These are phyloP conservation scores for Dioszegia crocea DNA, from an alignment of 768 basidiomycete species.

Conservation along the genomic window DNA sequence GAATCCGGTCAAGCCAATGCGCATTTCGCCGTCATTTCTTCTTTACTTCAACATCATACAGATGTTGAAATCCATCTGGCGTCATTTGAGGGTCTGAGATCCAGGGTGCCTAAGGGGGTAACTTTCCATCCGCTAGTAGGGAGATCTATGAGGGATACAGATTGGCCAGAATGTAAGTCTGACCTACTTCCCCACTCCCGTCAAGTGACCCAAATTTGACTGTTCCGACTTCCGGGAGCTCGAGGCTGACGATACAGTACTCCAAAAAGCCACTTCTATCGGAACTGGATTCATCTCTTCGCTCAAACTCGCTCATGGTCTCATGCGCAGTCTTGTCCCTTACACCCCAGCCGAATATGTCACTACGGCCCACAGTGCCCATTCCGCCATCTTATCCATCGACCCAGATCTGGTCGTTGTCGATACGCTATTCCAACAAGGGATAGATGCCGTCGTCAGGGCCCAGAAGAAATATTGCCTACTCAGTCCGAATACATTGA, in stretches of 20 bases:
- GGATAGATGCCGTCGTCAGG: conserved; percentile 16
- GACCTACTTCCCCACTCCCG: too few relatives aligned
- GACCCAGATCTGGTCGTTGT: conserved; percentile 21
- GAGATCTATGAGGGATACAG: background rate
- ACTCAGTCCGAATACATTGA: conserved; percentile 25
- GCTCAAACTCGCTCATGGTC: background rate
- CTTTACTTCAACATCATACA: conserved; percentile 1
- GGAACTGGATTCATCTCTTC: background rate
- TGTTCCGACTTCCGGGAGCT: background rate
- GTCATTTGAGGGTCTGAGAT: background rate
- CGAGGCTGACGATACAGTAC: background rate
- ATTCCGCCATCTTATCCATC: conserved; percentile 2
- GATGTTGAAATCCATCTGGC: conserved; percentile 11
- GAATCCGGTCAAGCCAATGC: conserved; percentile 15
- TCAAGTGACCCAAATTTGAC: too few relatives aligned
- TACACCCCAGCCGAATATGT: conserved; percentile 19
- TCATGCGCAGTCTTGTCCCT: background rate
- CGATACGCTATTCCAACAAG: conserved; percentile 10
- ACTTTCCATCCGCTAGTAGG: conserved; percentile 4
- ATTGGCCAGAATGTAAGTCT: background rate
- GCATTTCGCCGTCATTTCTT: conserved; percentile 8
- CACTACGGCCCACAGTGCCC: conserved; percentile 5
- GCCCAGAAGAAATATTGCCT: background rate
- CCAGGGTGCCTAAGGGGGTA: conserved; percentile 1
- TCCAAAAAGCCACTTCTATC: background rate